Percentiles rank a stretch among this genome's conserved stretches.
Evolutionary conservation across 352 stramenopile genomes (phyloP).

Genomic region (Pythium sukuiense): DNA sequence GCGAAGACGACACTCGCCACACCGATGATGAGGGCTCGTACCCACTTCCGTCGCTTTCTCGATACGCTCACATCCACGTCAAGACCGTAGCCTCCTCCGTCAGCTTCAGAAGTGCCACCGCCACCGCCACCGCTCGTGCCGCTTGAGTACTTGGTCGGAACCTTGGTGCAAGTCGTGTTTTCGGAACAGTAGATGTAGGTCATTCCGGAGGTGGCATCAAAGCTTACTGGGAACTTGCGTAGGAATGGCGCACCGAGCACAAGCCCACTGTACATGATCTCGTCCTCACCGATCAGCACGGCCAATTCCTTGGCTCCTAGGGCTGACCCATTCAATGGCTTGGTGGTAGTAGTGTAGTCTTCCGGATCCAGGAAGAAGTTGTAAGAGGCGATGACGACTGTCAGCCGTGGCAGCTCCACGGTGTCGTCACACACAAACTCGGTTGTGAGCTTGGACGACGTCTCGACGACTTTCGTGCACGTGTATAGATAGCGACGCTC

Average conservation of each 20-base stretch:
- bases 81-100: not conserved
- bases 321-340: not conserved
- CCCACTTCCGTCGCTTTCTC: not conserved
- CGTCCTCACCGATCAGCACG: not conserved
- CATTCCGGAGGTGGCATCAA: not conserved
- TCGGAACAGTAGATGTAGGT: not conserved
- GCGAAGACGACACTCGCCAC: not conserved
- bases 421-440: not conserved
- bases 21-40: not conserved
- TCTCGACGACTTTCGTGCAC: not conserved
- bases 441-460: not conserved
- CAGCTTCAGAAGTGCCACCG: not conserved
- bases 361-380: not conserved
- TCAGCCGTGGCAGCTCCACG: not conserved
- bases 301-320: not conserved
- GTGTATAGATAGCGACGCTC: constrained; percentile 1
- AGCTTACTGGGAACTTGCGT: not conserved
- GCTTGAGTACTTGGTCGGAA: not conserved
- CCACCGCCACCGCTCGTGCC: not conserved
- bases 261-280: not conserved
- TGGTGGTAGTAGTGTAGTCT: not conserved
- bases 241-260: not conserved
- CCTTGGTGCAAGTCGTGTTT: not conserved
- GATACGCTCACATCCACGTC: not conserved
- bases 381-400: not conserved